phyloP scores from a whole-genome alignment of 1,284 basidiomycete genomes.

The Fomitopsis schrenkii region DNA sequence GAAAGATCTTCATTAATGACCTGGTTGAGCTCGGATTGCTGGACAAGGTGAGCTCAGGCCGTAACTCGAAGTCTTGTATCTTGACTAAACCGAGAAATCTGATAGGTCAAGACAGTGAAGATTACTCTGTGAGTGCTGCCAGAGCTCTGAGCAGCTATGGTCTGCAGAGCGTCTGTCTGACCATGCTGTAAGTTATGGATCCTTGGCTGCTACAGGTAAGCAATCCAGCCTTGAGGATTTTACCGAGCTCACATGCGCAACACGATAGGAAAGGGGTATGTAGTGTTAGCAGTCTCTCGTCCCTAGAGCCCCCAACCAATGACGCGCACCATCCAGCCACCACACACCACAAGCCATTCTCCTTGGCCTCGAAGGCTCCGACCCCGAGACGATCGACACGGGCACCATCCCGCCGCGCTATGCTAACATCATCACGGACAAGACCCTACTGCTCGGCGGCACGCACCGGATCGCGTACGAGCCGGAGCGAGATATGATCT shows the following conservation, averaged over 20 bases:
- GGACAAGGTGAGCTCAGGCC: constrained; percentile 46
- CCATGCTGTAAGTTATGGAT: constrained; percentile 55
- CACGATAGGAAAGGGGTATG: constrained; percentile 73
- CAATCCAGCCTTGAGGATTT: constrained; percentile 4
- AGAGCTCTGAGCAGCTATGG: neutral
- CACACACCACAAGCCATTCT: constrained; percentile 94
- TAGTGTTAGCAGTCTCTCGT: neutral
- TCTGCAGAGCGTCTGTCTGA: neutral
- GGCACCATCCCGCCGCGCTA: constrained; percentile 76
- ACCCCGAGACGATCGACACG: constrained; percentile 84
- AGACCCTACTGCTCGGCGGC: constrained; percentile 69
- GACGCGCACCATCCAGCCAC: constrained; percentile 49
- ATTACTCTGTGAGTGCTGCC: constrained; percentile 66
- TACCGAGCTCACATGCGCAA: neutral
- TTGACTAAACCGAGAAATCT: constrained; percentile 1
- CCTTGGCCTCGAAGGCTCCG: constrained; percentile 85
- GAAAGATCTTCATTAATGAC: constrained; percentile 82
- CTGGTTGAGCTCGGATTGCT: constrained; percentile 69
- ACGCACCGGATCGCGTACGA: constrained; percentile 76
- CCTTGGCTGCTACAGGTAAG: constrained; percentile 72
- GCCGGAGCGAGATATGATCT: constrained; percentile 87
- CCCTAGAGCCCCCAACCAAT: neutral
- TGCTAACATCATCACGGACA: constrained; percentile 60
- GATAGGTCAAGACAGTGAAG: constrained; percentile 74
- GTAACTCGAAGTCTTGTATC: constrained; percentile 6